These are phyloP conservation scores for Rhododendron mucronatum DNA, from an alignment of 148 eudicot genomes.

Conservation along the genomic window DNA sequence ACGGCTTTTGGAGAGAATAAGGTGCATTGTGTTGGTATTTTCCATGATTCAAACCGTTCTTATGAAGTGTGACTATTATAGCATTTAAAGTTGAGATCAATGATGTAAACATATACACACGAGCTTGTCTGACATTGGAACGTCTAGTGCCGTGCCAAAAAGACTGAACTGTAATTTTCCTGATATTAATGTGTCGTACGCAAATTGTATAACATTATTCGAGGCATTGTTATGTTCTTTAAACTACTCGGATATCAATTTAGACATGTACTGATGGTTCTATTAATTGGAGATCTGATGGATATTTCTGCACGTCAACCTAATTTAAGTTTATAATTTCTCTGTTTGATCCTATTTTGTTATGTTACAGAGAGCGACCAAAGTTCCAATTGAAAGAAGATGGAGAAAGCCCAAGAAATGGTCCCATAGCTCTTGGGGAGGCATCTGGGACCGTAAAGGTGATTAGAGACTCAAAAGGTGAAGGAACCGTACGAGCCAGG, in stretches of 20 bases:
- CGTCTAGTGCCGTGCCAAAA: not conserved
- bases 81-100: not conserved
- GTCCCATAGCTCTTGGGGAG: slow-evolving; percentile 52
- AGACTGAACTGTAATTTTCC: slow-evolving; percentile 2
- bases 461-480: slow-evolving; percentile 49
- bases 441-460: slow-evolving; percentile 81
- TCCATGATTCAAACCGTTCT: not conserved
- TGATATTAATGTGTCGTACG: not conserved
- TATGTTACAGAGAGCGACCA: slow-evolving; percentile 69
- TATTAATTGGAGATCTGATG: slow-evolving; percentile 1
- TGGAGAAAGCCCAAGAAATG: slow-evolving; percentile 48
- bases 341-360: not conserved
- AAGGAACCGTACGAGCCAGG: slow-evolving; percentile 69
- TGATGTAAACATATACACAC: not conserved
- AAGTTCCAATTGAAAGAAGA: slow-evolving; percentile 74
- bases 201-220: not conserved
- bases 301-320: not conserved
- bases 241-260: slow-evolving; percentile 1
- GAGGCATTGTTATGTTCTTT: not conserved
- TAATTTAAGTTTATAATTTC: not conserved
- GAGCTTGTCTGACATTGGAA: not conserved
- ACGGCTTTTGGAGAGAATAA: slow-evolving; percentile 88
- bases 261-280: not conserved
- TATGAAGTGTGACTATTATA: not conserved
- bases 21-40: slow-evolving; percentile 32